phyloP scores from a whole-genome alignment of 352 stramenopile genomes.

The Globisporangium splendens region DNA sequence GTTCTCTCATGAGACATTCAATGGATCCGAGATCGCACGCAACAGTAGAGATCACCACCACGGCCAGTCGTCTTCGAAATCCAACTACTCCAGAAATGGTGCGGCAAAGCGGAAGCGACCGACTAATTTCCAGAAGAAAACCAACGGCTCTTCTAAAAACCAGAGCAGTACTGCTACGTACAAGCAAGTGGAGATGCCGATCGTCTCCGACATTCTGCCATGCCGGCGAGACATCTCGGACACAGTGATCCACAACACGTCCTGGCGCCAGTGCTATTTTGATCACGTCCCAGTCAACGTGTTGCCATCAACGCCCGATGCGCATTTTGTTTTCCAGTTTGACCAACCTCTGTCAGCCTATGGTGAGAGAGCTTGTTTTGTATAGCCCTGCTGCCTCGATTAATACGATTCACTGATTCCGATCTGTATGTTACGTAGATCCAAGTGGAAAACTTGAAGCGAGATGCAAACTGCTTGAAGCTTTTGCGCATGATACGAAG shows the following conservation, averaged over 20 bases:
- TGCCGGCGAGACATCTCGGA: constrained; percentile 23
- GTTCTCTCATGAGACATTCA: neutral
- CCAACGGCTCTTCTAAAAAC: constrained; percentile 4
- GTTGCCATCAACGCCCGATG: constrained; percentile 18
- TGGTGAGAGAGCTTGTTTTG: constrained; percentile 22
- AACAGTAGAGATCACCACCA: neutral
- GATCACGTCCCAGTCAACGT: constrained; percentile 30
- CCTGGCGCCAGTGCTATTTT: constrained; percentile 42
- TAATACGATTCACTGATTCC: constrained; percentile 2
- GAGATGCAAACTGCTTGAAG: constrained; percentile 42
- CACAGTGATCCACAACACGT: constrained; percentile 45
- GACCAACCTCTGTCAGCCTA: constrained; percentile 36
- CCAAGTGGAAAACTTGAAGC: constrained; percentile 30
- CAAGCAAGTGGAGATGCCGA: constrained; percentile 14
- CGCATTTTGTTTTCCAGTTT: constrained; percentile 19
- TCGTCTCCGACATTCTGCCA: constrained; percentile 29
- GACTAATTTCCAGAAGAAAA: constrained; percentile 13
- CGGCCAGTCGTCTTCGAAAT: neutral
- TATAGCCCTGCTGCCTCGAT: constrained; percentile 8
- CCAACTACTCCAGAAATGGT: neutral
- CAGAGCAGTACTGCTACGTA: constrained; percentile 1
- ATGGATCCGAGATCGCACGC: neutral
- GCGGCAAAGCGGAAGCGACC: constrained; percentile 10
- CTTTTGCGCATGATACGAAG: constrained; percentile 40
- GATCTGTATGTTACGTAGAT: constrained; percentile 25